phyloP scores from a whole-genome alignment of 2,329 filamentous ascomycete species.

The Blastomyces parvus region DNA sequence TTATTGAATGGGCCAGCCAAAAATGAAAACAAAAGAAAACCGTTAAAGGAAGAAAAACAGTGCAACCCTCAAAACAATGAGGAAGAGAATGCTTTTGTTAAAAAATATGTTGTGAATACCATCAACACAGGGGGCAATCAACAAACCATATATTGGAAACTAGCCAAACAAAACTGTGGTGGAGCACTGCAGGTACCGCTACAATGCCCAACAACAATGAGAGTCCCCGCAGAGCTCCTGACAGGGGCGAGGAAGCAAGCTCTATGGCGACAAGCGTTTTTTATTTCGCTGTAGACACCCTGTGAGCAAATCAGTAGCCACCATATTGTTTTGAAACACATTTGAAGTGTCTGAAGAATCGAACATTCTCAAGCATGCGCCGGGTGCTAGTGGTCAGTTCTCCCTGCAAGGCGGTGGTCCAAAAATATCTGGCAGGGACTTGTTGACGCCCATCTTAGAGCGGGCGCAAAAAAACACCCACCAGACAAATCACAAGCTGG shows the following conservation, averaged over 20 bases:
- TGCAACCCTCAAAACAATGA: conserved; percentile 5
- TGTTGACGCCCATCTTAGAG: not conserved
- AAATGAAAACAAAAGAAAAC: conserved; percentile 9
- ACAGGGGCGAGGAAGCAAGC: not conserved
- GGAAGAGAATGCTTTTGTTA: conserved; percentile 1
- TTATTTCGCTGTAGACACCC: not conserved
- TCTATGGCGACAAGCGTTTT: not conserved
- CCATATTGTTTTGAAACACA: conserved; percentile 1
- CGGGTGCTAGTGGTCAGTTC: conserved; percentile 2
- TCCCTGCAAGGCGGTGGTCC: not conserved
- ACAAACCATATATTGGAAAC: conserved; percentile 3
- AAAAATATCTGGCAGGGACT: not conserved
- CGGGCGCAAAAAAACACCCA: not conserved
- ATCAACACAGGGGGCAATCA: not conserved
- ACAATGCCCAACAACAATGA: not conserved
- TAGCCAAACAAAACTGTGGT: not conserved
- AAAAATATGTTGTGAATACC: not conserved
- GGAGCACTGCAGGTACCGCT: not conserved
- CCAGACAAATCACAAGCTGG: not conserved
- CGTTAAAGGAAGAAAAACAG: conserved; percentile 1
- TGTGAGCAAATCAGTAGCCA: not conserved
- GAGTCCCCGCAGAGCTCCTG: not conserved
- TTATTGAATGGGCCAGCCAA: conserved; percentile 3
- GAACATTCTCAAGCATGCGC: not conserved
- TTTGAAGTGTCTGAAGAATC: conserved; percentile 5